Percentiles rank a stretch among this genome's conserved stretches.
These are phyloP conservation scores for Didymella segeticola DNA, from an alignment of 2,329 filamentous ascomycete species.

Conservation along the genomic window DNA sequence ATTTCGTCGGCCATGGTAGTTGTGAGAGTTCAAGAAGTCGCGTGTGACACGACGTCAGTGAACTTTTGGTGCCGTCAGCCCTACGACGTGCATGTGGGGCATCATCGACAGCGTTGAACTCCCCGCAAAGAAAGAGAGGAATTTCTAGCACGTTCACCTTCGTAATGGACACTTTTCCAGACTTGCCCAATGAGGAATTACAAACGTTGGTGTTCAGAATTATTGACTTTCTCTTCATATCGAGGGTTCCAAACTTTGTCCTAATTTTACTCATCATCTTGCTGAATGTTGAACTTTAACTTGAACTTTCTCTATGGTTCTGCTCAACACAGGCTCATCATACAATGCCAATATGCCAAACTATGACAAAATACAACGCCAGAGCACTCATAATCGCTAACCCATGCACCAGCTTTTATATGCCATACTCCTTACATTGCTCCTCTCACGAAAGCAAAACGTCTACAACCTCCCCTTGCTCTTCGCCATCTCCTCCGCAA, in stretches of 20 bases:
- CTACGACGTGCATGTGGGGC: conserved; percentile 16
- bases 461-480: conserved; percentile 36
- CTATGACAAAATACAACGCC: background rate
- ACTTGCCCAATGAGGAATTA: background rate
- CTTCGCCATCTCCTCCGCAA: conserved; percentile 52
- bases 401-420: background rate
- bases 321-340: too few species aligned
- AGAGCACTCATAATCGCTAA: conserved; percentile 5
- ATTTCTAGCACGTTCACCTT: background rate
- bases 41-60: conserved; percentile 26
- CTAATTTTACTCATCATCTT: too few species aligned
- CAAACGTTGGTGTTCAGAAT: too few species aligned
- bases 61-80: conserved; percentile 21
- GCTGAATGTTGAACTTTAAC: too few species aligned
- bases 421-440: background rate
- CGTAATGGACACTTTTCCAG: background rate
- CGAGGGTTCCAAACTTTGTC: too few species aligned
- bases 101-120: background rate
- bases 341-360: conserved; percentile 1
- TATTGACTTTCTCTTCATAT: too few species aligned
- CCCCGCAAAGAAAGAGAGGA: background rate
- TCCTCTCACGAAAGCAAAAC: background rate
- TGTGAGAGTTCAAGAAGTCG: conserved; percentile 21
- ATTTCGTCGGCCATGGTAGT: conserved; percentile 46
- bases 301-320: too few species aligned